phyloP scores from a whole-genome alignment of 805 yeast species.

The Monosporozyma aquatica region DNA sequence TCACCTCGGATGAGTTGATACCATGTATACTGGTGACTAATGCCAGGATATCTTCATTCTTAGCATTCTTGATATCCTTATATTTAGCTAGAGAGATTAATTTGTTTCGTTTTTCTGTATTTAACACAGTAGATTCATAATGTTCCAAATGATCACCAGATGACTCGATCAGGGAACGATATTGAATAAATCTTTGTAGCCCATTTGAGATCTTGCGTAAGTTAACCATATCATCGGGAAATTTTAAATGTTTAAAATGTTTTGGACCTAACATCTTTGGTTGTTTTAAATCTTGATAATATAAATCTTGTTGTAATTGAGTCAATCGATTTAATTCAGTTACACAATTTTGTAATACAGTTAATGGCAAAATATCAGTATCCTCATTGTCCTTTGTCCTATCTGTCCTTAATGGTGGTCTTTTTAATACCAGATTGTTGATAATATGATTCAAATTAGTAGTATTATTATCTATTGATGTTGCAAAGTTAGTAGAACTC shows the following conservation, averaged over 20 bases:
- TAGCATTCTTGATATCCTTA: neutral
- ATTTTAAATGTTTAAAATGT: conserved; percentile 14
- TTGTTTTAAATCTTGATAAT: conserved; percentile 12
- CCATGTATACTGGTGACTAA: conserved; percentile 16
- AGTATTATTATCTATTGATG: too few species aligned
- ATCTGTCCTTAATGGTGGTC: conserved; percentile 3
- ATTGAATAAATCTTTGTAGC: conserved; percentile 4
- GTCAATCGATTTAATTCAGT: conserved; percentile 8
- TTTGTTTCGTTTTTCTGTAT: neutral
- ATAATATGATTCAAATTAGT: neutral
- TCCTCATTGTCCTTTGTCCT: too few species aligned
- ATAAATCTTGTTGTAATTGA: conserved; percentile 11
- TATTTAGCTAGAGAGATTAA: neutral
- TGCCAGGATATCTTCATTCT: neutral
- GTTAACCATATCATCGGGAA: conserved; percentile 15
- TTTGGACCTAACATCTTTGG: conserved; percentile 17
- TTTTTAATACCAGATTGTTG: neutral
- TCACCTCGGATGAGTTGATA: conserved; percentile 19
- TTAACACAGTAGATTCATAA: neutral
- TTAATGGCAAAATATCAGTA: neutral
- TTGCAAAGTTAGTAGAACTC: too few species aligned
- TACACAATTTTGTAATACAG: conserved; percentile 2
- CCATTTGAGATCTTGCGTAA: conserved; percentile 8
- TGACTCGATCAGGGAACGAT: neutral
- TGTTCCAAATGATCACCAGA: neutral